Percentiles rank a stretch among this genome's conserved stretches.
phyloP scores from a whole-genome alignment of 2,329 filamentous ascomycete species.

The Didymellaceae sp. region DNA sequence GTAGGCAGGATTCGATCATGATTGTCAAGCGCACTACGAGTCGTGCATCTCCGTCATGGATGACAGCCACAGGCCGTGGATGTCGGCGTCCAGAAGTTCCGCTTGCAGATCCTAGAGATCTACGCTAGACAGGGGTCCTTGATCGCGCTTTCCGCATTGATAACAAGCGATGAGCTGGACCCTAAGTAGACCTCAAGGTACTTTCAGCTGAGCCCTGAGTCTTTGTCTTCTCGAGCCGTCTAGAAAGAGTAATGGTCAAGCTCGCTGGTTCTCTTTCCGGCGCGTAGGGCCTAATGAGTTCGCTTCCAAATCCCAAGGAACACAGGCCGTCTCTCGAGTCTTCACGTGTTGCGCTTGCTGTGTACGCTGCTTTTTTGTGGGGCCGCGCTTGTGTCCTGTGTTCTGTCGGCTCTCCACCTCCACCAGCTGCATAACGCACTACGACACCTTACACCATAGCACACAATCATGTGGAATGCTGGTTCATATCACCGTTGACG shows the following conservation, averaged over 20 bases:
- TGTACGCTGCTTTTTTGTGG: constrained; percentile 10
- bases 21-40: not conserved
- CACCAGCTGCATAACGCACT: constrained; percentile 7
- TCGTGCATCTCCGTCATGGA: constrained; percentile 12
- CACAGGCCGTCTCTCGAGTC: not conserved
- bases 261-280: not conserved
- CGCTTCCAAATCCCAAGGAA: not conserved
- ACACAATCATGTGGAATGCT: constrained; percentile 1
- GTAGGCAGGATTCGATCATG: not conserved
- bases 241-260: constrained; percentile 1
- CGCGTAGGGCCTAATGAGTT: not conserved
- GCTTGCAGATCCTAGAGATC: constrained; percentile 15
- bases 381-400: constrained; percentile 10
- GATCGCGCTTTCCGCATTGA: not conserved
- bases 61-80: constrained; percentile 1
- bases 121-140: constrained; percentile 15
- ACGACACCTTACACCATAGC: constrained; percentile 7
- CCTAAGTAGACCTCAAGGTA: constrained; percentile 1
- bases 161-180: constrained; percentile 8
- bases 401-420: constrained; percentile 18
- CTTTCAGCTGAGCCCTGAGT: constrained; percentile 11
- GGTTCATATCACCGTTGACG: constrained; percentile 11
- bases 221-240: not conserved
- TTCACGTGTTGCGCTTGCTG: not conserved
- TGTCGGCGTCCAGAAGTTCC: constrained; percentile 3